These are phyloP conservation scores for Fusarium miscanthi DNA, from an alignment of 2,329 filamentous ascomycete species.

Conservation along the genomic window DNA sequence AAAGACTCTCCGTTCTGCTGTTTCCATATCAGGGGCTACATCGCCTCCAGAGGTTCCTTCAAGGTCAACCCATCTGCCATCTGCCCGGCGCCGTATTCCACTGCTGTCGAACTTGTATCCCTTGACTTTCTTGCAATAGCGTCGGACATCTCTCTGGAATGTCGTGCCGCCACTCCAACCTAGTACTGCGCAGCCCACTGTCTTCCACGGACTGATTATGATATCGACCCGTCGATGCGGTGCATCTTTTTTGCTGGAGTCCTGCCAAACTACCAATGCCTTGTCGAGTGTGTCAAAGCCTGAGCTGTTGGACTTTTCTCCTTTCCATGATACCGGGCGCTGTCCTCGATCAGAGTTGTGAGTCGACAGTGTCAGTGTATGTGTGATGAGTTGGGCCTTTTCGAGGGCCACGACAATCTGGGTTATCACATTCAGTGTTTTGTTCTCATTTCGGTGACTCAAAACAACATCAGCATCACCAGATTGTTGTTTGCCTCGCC, in stretches of 20 bases:
- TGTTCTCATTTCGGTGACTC: constrained; percentile 76
- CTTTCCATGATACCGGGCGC: constrained; percentile 64
- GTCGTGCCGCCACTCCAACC: constrained; percentile 92
- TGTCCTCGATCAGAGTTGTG: constrained; percentile 80
- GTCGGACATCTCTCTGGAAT: constrained; percentile 85
- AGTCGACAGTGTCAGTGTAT: constrained; percentile 78
- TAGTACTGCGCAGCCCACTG: constrained; percentile 85
- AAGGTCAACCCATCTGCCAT: constrained; percentile 78
- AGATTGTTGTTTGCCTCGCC: constrained; percentile 77
- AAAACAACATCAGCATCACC: constrained; percentile 91
- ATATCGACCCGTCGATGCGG: constrained; percentile 90
- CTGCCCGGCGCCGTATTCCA: constrained; percentile 75
- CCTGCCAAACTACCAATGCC: constrained; percentile 90
- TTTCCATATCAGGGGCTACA: constrained; percentile 70
- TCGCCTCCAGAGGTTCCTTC: constrained; percentile 60
- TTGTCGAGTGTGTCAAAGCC: constrained; percentile 94
- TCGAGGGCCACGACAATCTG: constrained; percentile 80
- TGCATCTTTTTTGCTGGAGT: constrained; percentile 25
- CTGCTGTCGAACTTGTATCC: constrained; percentile 91
- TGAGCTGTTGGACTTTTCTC: constrained; percentile 53
- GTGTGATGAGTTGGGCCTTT: constrained; percentile 76
- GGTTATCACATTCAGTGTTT: constrained; percentile 76
- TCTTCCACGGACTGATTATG: constrained; percentile 88
- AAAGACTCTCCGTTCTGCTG: constrained; percentile 85
- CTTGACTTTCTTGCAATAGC: constrained; percentile 79